A percentile compares a stretch with the other conserved stretches of the same genome.
phyloP scores from a whole-genome alignment of 2,329 filamentous ascomycete species.

The Paraphoma chrysanthemicola region DNA sequence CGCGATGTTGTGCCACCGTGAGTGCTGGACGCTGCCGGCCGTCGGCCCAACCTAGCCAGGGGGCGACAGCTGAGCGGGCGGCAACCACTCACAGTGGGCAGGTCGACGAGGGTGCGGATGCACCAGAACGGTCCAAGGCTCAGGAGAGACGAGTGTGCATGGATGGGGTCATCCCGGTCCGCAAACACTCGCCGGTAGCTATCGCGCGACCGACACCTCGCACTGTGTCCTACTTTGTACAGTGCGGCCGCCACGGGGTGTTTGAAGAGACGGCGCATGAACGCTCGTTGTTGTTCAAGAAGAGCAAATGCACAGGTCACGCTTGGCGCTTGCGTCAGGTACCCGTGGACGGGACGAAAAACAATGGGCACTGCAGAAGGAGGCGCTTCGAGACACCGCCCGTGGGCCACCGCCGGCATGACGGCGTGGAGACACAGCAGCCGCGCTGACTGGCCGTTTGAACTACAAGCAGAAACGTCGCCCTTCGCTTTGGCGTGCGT shows the following conservation, averaged over 20 bases:
- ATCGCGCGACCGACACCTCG: constrained; percentile 20
- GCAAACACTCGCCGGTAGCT: constrained; percentile 21
- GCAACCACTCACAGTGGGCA: constrained; percentile 16
- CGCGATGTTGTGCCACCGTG: too few relatives aligned
- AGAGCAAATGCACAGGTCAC: constrained; percentile 15
- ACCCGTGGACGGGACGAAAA: constrained; percentile 6
- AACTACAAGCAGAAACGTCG: not conserved
- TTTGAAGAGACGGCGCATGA: constrained; percentile 35
- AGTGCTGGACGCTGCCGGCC: too few relatives aligned
- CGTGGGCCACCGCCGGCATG: constrained; percentile 11
- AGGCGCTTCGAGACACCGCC: constrained; percentile 6
- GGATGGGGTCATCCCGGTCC: constrained; percentile 28
- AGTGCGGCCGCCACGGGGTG: constrained; percentile 12
- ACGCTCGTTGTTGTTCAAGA: constrained; percentile 34
- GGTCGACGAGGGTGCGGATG: constrained; percentile 8
- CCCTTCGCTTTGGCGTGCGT: constrained; percentile 6
- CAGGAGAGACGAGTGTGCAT: constrained; percentile 25
- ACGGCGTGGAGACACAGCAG: constrained; percentile 11
- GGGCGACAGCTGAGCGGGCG: constrained; percentile 11
- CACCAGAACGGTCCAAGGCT: constrained; percentile 14
- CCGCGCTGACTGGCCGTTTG: constrained; percentile 10
- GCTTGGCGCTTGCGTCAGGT: constrained; percentile 13
- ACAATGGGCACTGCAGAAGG: constrained; percentile 3
- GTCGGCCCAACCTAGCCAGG: constrained; percentile 9
- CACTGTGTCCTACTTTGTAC: constrained; percentile 10